Evolutionary conservation across 2,329 filamentous ascomycete genomes (phyloP).

Genomic region (Boeremia lycopersici): DNA sequence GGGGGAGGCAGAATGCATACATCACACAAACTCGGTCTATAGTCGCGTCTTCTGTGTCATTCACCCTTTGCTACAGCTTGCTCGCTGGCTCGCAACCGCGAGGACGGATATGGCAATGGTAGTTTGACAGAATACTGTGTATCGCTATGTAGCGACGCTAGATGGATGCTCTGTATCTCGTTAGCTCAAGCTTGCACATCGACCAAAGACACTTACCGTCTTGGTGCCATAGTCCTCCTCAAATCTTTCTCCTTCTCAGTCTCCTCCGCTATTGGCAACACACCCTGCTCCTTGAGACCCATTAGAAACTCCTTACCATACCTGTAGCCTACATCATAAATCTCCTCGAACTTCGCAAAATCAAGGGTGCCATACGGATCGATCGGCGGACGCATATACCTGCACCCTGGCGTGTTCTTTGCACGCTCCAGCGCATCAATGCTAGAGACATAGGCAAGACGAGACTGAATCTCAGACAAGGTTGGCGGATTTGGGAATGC

Average conservation of each 20-base stretch:
- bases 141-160: neutral
- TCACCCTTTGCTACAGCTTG: too few species aligned
- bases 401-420: constrained; percentile 86
- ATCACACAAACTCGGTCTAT: too few species aligned
- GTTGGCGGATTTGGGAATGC: constrained; percentile 89
- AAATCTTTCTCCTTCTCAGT: constrained; percentile 59
- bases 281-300: constrained; percentile 76
- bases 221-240: constrained; percentile 58
- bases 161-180: constrained; percentile 8
- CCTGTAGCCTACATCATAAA: constrained; percentile 85
- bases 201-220: constrained; percentile 1
- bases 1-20: too few species aligned
- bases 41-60: too few species aligned
- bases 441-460: constrained; percentile 91
- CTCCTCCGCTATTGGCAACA: constrained; percentile 64
- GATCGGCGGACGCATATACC: constrained; percentile 96
- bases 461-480: constrained; percentile 91
- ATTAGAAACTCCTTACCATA: constrained; percentile 83
- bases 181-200: neutral
- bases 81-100: neutral
- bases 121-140: neutral
- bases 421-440: constrained; percentile 93
- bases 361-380: constrained; percentile 93
- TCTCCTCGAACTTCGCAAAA: constrained; percentile 97
- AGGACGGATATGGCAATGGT: neutral